Evolutionary conservation across 2,329 filamentous ascomycete species (phyloP).

Genomic region (Clonostachys rosea): DNA sequence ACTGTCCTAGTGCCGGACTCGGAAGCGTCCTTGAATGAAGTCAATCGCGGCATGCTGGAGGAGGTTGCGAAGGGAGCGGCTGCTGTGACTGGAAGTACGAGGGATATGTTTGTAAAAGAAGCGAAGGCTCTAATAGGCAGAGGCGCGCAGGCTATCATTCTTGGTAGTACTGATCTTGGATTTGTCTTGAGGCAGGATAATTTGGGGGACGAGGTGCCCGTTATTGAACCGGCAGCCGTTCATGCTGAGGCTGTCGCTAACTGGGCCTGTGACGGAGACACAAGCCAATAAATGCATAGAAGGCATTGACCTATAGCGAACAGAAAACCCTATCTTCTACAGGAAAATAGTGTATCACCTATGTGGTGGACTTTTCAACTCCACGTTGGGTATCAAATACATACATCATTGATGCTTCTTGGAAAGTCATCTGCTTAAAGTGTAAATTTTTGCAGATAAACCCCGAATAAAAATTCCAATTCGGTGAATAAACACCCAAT

Average conservation of each 20-base stretch:
- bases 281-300: too few species aligned
- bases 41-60: slow-evolving; percentile 7
- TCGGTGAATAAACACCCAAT: too few species aligned
- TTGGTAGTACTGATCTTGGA: slow-evolving; percentile 6
- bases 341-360: too few species aligned
- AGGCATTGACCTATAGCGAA: too few species aligned
- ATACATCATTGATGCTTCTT: too few species aligned
- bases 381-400: too few species aligned
- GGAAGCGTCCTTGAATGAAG: background rate
- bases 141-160: slow-evolving; percentile 4
- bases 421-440: too few species aligned
- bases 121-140: slow-evolving; percentile 1
- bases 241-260: slow-evolving; percentile 4
- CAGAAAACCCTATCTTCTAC: too few species aligned
- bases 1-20: slow-evolving; percentile 4
- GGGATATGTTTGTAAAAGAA: slow-evolving; percentile 4
- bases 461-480: too few species aligned
- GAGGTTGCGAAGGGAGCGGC: slow-evolving; percentile 5
- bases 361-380: too few species aligned
- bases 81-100: slow-evolving; percentile 3
- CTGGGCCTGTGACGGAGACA: background rate
- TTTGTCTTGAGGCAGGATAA: slow-evolving; percentile 5
- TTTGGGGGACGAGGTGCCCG: slow-evolving; percentile 2
- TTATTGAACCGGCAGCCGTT: slow-evolving; percentile 5
- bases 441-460: too few species aligned